These are phyloP conservation scores for Paragyromitra xinjiangensis DNA, from an alignment of 495 filamentous ascomycete species.

Conservation along the genomic window DNA sequence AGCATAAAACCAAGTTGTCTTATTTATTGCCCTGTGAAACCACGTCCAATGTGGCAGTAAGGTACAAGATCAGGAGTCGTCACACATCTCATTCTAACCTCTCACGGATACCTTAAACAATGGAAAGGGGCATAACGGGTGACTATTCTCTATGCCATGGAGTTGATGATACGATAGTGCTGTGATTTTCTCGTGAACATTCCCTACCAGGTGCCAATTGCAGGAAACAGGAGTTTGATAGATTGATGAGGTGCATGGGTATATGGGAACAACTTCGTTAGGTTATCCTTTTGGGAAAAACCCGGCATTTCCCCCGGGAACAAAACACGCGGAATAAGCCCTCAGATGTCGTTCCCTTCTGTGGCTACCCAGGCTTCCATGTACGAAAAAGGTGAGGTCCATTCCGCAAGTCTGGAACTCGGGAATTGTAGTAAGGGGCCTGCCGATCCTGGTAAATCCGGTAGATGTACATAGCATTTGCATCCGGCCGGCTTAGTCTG, in stretches of 20 bases:
- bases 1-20: slow-evolving; percentile 9
- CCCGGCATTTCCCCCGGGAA: slow-evolving; percentile 17
- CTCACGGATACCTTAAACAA: not conserved
- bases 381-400: slow-evolving; percentile 9
- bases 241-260: not conserved
- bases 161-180: not conserved
- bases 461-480: slow-evolving; percentile 27
- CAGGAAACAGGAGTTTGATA: not conserved
- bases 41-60: not conserved
- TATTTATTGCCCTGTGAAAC: slow-evolving; percentile 3
- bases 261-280: not conserved
- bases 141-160: not conserved
- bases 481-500: slow-evolving; percentile 10
- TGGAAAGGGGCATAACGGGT: not conserved
- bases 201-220: not conserved
- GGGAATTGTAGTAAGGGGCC: slow-evolving; percentile 34
- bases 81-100: not conserved
- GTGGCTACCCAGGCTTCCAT: not conserved
- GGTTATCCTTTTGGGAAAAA: not conserved
- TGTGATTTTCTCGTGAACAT: not conserved
- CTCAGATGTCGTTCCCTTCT: slow-evolving; percentile 18
- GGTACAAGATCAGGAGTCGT: slow-evolving; percentile 3
- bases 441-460: slow-evolving; percentile 19
- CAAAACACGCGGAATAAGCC: slow-evolving; percentile 3
- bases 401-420: slow-evolving; percentile 3